Conservation (phyloP, 2,329 filamentous ascomycete species). For the Fusarium domesticum region DNA sequence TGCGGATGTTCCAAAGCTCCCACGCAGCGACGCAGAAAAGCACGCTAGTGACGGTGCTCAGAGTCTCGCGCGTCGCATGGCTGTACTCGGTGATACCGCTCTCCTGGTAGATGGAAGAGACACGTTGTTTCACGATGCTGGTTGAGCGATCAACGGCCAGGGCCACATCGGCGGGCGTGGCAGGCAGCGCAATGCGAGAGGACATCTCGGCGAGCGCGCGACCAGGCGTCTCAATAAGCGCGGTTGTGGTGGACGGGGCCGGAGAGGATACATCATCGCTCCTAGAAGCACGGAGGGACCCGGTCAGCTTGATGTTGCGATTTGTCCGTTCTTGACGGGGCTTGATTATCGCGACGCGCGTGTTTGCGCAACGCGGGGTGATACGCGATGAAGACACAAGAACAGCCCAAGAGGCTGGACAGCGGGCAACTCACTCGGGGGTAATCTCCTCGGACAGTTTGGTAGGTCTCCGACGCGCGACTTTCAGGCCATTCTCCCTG, state of each 20-base stretch:
- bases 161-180: conserved; percentile 75
- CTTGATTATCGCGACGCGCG: conserved; percentile 4
- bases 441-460: conserved; percentile 46
- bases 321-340: conserved; percentile 4
- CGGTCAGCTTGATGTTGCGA: conserved; percentile 13
- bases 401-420: conserved; percentile 2
- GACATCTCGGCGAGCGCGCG: conserved; percentile 53
- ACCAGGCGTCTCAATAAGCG: conserved; percentile 48
- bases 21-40: conserved; percentile 65
- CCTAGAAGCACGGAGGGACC: conserved; percentile 14
- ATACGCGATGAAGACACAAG: conserved; percentile 7
- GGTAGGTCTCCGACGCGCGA: conserved; percentile 44
- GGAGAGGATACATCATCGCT: conserved; percentile 30
- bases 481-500: conserved; percentile 42
- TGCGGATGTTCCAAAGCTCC: conserved; percentile 68
- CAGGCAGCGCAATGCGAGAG: conserved; percentile 67
- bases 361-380: conserved; percentile 6
- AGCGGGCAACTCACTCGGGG: conserved; percentile 44
- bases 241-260: conserved; percentile 43
- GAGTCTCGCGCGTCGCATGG: conserved; percentile 62
- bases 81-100: conserved; percentile 66
- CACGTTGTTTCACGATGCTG: conserved; percentile 62
- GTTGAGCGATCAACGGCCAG: conserved; percentile 71
- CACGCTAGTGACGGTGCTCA: conserved; percentile 71
- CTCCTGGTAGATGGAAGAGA: conserved; percentile 60